phyloP scores from a whole-genome alignment of 345 rosid genomes.

The Rhodamnia rubescens region DNA sequence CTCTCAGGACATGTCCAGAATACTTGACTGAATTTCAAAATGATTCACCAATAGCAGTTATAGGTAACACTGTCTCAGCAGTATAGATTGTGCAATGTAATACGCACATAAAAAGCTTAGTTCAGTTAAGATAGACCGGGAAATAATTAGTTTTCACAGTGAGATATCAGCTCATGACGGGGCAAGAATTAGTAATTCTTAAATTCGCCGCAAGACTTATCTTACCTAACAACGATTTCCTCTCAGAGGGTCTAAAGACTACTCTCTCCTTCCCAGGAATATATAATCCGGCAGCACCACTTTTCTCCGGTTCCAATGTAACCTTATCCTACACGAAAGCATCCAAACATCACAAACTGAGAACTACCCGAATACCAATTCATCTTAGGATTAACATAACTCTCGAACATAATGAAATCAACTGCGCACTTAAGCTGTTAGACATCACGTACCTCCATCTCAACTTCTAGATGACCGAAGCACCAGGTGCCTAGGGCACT shows the following conservation, averaged over 20 bases:
- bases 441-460: background rate
- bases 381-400: background rate
- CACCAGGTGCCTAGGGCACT: background rate
- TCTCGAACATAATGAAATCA: background rate
- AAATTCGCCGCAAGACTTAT: background rate
- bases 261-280: slow-evolving; percentile 32
- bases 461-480: background rate
- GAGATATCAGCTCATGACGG: background rate
- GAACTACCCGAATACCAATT: background rate
- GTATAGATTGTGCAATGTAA: background rate
- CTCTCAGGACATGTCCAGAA: background rate
- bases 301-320: slow-evolving; percentile 22
- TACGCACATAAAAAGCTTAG: background rate
- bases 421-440: background rate
- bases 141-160: background rate
- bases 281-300: slow-evolving; percentile 19
- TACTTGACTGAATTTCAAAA: background rate
- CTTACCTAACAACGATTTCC: slow-evolving; percentile 37
- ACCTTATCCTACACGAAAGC: slow-evolving; percentile 3
- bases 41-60: background rate
- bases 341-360: background rate
- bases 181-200: background rate
- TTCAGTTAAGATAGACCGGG: background rate
- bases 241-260: slow-evolving; percentile 43
- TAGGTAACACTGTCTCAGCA: background rate